Conservation (phyloP, 2,329 filamentous ascomycete species). For the Ustulina deusta region DNA sequence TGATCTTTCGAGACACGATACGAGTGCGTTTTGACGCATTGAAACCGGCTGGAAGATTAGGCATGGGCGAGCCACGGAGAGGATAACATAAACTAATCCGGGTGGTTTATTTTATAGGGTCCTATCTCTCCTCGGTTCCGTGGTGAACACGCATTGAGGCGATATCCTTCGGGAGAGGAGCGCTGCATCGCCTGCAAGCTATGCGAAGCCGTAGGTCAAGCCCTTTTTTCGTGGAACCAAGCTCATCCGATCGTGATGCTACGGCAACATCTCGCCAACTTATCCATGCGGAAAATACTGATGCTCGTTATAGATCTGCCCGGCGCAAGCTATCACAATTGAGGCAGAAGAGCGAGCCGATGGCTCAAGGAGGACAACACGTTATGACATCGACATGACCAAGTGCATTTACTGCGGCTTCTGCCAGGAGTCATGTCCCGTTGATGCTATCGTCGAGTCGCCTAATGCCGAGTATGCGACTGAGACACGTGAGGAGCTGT, state of each 20-base stretch:
- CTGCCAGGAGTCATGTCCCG: constrained; percentile 98
- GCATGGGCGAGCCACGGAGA: constrained; percentile 33
- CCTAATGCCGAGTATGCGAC: constrained; percentile 73
- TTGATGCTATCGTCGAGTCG: constrained; percentile 84
- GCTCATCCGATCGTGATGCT: not conserved
- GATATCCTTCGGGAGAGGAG: constrained; percentile 98
- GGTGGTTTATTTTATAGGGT: constrained; percentile 64
- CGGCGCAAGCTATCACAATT: constrained; percentile 97
- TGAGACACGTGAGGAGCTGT: constrained; percentile 85
- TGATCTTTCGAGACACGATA: constrained; percentile 1
- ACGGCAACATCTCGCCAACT: not conserved
- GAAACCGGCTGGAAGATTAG: not conserved
- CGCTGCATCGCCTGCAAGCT: constrained; percentile 99
- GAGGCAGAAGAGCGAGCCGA: constrained; percentile 98
- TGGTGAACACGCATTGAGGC: constrained; percentile 94
- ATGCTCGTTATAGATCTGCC: constrained; percentile 77
- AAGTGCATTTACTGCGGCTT: constrained; percentile 99
- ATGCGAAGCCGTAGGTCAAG: constrained; percentile 79
- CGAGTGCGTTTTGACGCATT: not conserved
- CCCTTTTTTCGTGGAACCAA: not conserved
- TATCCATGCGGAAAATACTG: constrained; percentile 7
- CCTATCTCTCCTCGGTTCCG: constrained; percentile 98
- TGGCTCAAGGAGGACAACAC: constrained; percentile 91
- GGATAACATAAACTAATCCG: constrained; percentile 40
- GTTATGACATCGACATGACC: constrained; percentile 99